Percentiles rank a stretch among this genome's conserved stretches.
Evolutionary conservation across 495 filamentous ascomycete genomes (phyloP).

Genomic region (Penicillium paxilli): DNA sequence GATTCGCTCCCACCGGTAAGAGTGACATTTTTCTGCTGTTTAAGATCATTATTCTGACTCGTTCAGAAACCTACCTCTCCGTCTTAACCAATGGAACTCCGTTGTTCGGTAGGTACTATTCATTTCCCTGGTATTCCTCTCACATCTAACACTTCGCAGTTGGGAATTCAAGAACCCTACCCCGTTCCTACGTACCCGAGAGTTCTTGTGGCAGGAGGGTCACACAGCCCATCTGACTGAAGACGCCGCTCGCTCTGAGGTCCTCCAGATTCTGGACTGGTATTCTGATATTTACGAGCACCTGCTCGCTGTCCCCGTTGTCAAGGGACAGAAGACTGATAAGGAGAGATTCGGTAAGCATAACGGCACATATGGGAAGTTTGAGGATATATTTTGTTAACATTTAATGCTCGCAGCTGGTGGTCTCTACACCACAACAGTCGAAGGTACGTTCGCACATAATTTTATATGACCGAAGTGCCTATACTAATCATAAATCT

Average conservation of each 20-base stretch:
- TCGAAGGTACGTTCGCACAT: background rate
- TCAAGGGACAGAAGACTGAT: slow-evolving; percentile 81
- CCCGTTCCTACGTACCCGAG: slow-evolving; percentile 87
- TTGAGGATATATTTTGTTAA: background rate
- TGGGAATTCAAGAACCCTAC: slow-evolving; percentile 99
- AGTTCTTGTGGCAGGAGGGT: slow-evolving; percentile 98
- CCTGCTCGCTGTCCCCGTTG: slow-evolving; percentile 89
- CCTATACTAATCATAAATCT: background rate
- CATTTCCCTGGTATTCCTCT: background rate
- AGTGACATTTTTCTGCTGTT: no score
- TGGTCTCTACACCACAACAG: slow-evolving; percentile 88
- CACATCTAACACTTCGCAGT: background rate
- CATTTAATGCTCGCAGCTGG: slow-evolving; percentile 52
- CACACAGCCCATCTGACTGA: slow-evolving; percentile 92
- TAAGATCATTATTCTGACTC: background rate
- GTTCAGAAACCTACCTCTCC: slow-evolving; percentile 73
- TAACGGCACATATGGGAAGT: background rate
- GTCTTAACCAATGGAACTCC: slow-evolving; percentile 97
- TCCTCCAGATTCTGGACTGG: slow-evolving; percentile 87
- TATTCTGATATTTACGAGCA: slow-evolving; percentile 90
- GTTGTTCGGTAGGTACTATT: slow-evolving; percentile 48
- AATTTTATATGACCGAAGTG: background rate
- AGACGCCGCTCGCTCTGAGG: slow-evolving; percentile 75
- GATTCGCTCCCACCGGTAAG: slow-evolving; percentile 79
- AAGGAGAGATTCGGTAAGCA: slow-evolving; percentile 78